Base-by-base conservation (phyloP, 768 basidiomycete species). In the Hygrocybe coccinea region DNA sequence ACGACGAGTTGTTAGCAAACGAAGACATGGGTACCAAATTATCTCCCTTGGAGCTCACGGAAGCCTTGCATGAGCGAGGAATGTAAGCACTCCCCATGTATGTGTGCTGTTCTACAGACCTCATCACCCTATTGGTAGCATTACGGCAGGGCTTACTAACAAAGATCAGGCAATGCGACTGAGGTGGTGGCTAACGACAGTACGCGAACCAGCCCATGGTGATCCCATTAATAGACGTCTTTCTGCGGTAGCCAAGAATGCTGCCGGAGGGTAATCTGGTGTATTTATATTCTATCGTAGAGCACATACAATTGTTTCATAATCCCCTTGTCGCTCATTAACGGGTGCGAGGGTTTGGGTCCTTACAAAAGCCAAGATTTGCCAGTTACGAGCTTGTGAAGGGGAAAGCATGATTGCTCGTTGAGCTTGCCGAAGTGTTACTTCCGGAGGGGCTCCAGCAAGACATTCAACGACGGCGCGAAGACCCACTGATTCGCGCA, bases 21-120 rank as follows among this genome's bases (percentile, higher is more conserved):
- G 85, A 86, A 60, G 73, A 71, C 29, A 61, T 70, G 33, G 73
- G 74, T 1, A 66, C 69, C 21, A 62, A 66, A 33, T 67, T 93
- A 44, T 79, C 80, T 2, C 64, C 72, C 17, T 71, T 73, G 3
- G 86, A 86, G 59, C 71, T 91, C 5, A 71, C 76, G 25, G 80
- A 87, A 54, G 85, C 87, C 3, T 74, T 92, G 12, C 74, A 79
- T 56, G 89, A 91, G 67, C 84, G 91, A 56, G 91, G 87, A 62
- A 76, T 91, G 90, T 91, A 65, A 65, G 87, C 76, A 15, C 55
- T 47, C 29, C 4, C 52, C 24, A 36, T 21, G 37, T 56, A 45
- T 39, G 47, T 39, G 48, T 45, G 19, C 12, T 34, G 35, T 34
- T 34, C 29, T 22, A 6, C 21, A 35, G 9, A 53, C 39, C 34